Base-by-base conservation (phyloP, 345 rosid species). In the Corchorus olitorius region DNA sequence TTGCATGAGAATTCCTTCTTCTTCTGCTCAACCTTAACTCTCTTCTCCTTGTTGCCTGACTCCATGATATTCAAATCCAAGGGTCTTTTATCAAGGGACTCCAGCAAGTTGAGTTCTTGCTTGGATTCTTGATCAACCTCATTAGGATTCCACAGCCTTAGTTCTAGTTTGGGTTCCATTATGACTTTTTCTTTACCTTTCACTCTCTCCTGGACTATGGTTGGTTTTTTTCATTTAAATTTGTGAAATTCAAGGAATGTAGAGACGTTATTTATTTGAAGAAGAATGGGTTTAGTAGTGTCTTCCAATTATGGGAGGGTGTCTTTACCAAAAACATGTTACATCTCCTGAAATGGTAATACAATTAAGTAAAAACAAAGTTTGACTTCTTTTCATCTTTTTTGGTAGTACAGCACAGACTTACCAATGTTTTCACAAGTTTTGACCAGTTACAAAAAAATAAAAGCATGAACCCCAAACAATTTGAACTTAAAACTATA, bases 81-180 rank as follows among this genome's bases (percentile, higher is more conserved):
- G 17, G 20, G 58, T 2, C 22, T 55, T 9, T n/a, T 55, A 55
- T 55, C 59, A 55, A 55, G 11, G 59, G 59, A 55, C 6, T 55
- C 59, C 59, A 55, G 59, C 59, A 55, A 55, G n/a, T 55, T 55
- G 59, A 55, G 59, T 55, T n/a, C 59, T 55, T 55, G 10, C 59
- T 11, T 55, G 59, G 59, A 55, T 55, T 55, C 59, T 55, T n/a
- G 59, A n/a, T 55, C 27, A 8, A 55, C 22, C 3, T 55, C 27
- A 55, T 6, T n/a, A 55, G n/a, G 0, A 1, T 55, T 55, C 20
- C 10, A 54, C 6, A 54, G 59, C 22, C 59, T 54, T 54, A 54
- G 22, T n/a, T 17, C 22, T n/a, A 54, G 22, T n/a, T 17, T 17
- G 7, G 59, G 59, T 8, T 54, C 59, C 27, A 6, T 54, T 1